These are phyloP conservation scores for Podila epicladia DNA, from an alignment of 192 early-diverging fungal species.

Conservation along the genomic window DNA sequence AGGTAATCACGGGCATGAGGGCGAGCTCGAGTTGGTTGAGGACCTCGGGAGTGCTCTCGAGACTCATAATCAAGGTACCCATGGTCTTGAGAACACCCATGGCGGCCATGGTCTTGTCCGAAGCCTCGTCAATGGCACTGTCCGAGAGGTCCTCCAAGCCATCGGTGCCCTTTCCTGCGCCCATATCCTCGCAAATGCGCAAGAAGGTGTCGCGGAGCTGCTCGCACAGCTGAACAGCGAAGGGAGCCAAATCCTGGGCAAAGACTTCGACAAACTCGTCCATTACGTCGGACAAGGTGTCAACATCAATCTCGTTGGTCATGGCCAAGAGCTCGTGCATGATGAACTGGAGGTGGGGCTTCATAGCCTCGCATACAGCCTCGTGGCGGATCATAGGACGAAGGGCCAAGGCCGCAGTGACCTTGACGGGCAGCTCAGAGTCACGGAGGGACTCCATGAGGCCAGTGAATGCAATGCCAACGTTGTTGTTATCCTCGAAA, in stretches of 20 bases:
- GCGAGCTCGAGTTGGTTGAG: slow-evolving; percentile 83
- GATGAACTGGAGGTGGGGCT: slow-evolving; percentile 49
- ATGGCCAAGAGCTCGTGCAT: slow-evolving; percentile 79
- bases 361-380: slow-evolving; percentile 49
- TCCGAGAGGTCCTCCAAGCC: slow-evolving; percentile 60
- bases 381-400: slow-evolving; percentile 82
- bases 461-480: slow-evolving; percentile 59
- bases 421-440: slow-evolving; percentile 86
- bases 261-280: slow-evolving; percentile 93
- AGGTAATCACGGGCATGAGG: slow-evolving; percentile 80
- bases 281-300: slow-evolving; percentile 87
- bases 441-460: slow-evolving; percentile 77
- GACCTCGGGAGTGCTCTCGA: slow-evolving; percentile 86
- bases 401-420: slow-evolving; percentile 86
- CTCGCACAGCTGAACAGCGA: slow-evolving; percentile 88
- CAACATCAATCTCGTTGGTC: slow-evolving; percentile 95
- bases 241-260: slow-evolving; percentile 93
- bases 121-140: slow-evolving; percentile 70
- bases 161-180: slow-evolving; percentile 40
- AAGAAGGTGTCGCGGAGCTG: slow-evolving; percentile 91
- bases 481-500: slow-evolving; percentile 68
- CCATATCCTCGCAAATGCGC: slow-evolving; percentile 70
- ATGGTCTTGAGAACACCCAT: slow-evolving; percentile 93
- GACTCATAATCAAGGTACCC: slow-evolving; percentile 83
- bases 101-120: slow-evolving; percentile 90